These are phyloP conservation scores for Nicotiana obtusifolia DNA, from an alignment of 257 asterid species.

Conservation along the genomic window DNA sequence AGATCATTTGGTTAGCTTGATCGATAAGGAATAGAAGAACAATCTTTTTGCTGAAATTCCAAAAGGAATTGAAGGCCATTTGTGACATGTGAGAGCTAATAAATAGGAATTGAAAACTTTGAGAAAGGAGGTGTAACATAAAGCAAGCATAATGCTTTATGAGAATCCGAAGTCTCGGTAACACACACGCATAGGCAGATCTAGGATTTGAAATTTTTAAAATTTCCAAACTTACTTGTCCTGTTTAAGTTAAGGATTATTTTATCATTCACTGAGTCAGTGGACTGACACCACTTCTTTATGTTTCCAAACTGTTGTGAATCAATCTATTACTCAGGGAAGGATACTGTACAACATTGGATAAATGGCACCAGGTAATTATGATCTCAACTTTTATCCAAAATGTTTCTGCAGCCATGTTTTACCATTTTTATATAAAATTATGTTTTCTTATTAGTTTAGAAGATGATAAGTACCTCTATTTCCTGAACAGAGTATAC, in stretches of 20 bases:
- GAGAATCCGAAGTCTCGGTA: neutral
- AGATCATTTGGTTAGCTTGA: neutral
- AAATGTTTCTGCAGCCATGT: neutral
- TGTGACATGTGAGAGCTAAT: neutral
- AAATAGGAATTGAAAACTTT: neutral
- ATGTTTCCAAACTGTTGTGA: neutral
- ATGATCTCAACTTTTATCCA: neutral
- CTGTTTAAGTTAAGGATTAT: neutral
- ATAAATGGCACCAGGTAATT: neutral
- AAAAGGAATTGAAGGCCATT: too few relatives aligned
- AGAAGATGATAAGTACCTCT: neutral
- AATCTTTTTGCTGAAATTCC: neutral
- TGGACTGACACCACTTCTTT: conserved; percentile 13
- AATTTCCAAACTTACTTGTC: neutral
- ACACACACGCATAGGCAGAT: neutral
- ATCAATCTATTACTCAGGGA: neutral
- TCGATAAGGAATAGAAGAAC: neutral
- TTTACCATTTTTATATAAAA: neutral
- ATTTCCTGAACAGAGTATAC: conserved; percentile 17
- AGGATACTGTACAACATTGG: neutral
- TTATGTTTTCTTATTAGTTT: neutral
- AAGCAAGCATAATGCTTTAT: neutral
- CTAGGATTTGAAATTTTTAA: neutral
- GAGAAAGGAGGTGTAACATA: neutral
- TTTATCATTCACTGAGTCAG: neutral